A percentile compares a stretch with the other conserved stretches of the same genome.
Evolutionary conservation across 1,284 basidiomycete genomes (phyloP).

Genomic region (Microbotryum saponariae): DNA sequence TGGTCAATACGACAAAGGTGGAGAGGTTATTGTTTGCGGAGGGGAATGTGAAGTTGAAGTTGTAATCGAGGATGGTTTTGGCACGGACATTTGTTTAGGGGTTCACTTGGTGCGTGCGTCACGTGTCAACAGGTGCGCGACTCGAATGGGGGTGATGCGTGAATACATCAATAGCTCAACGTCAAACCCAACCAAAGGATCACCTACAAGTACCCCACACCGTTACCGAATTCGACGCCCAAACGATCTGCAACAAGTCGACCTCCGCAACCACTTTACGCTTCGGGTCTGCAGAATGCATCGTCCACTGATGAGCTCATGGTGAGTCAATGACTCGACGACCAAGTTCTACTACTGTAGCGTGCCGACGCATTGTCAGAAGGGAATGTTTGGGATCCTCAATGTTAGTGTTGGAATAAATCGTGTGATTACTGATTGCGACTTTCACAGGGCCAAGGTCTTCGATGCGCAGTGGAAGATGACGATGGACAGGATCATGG

Average conservation of each 20-base stretch:
- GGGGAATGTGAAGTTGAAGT: no score
- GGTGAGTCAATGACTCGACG: slow-evolving; percentile 4
- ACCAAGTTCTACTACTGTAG: slow-evolving; percentile 18
- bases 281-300: slow-evolving; percentile 20
- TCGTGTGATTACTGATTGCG: no score
- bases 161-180: background rate
- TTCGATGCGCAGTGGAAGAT: no score
- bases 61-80: no score
- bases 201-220: slow-evolving; percentile 21
- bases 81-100: no score
- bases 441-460: no score
- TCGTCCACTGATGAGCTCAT: slow-evolving; percentile 11
- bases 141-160: no score
- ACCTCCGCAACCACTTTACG: slow-evolving; percentile 10
- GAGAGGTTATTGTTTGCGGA: background rate
- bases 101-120: no score
- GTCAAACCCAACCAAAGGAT: slow-evolving; percentile 7
- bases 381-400: slow-evolving; percentile 25
- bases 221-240: slow-evolving; percentile 23
- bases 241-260: slow-evolving; percentile 24
- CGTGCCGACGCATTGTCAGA: slow-evolving; percentile 25
- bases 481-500: no score
- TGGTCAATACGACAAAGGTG: slow-evolving; percentile 8
- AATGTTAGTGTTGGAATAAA: background rate
- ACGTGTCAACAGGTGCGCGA: no score